phyloP scores from a whole-genome alignment of 1,284 basidiomycete species.

The Pseudozyma thailandica region DNA sequence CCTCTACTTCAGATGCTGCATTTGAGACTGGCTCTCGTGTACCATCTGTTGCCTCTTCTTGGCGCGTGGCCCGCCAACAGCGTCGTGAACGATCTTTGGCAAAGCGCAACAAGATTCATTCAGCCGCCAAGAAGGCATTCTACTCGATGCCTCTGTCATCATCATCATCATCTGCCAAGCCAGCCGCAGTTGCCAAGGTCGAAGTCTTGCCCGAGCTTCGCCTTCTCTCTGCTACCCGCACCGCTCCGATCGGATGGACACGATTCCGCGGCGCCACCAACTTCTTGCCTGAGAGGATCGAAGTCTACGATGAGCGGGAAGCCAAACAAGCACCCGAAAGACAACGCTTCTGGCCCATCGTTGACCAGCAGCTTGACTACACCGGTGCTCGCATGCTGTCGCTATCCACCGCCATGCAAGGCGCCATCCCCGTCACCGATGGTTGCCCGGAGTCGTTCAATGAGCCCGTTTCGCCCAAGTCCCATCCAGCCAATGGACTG shows the following conservation, averaged over 20 bases:
- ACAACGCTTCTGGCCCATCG: conserved; percentile 48
- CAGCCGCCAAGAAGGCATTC: too few relatives aligned
- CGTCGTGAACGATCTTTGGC: conserved; percentile 6
- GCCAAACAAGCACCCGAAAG: conserved; percentile 26
- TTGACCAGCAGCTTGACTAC: conserved; percentile 43
- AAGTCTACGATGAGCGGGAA: conserved; percentile 22
- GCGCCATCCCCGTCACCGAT: too few relatives aligned
- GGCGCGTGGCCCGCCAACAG: conserved; percentile 20
- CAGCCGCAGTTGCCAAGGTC: neutral
- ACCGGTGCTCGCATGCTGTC: conserved; percentile 45
- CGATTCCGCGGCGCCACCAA: neutral
- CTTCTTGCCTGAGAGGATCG: conserved; percentile 6
- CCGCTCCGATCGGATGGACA: conserved; percentile 43
- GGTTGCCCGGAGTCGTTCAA: neutral
- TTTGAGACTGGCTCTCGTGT: neutral
- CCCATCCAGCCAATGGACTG: neutral
- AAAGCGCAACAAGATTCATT: neutral
- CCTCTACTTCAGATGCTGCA: neutral
- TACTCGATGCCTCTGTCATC: too few relatives aligned
- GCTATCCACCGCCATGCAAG: conserved; percentile 9
- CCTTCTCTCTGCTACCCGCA: conserved; percentile 44
- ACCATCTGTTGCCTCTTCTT: conserved; percentile 7
- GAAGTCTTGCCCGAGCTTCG: conserved; percentile 42
- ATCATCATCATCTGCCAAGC: neutral
- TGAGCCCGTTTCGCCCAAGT: conserved; percentile 20